These are phyloP conservation scores for Solanum hybrid DNA, from an alignment of 305 asterid genomes.

Conservation along the genomic window DNA sequence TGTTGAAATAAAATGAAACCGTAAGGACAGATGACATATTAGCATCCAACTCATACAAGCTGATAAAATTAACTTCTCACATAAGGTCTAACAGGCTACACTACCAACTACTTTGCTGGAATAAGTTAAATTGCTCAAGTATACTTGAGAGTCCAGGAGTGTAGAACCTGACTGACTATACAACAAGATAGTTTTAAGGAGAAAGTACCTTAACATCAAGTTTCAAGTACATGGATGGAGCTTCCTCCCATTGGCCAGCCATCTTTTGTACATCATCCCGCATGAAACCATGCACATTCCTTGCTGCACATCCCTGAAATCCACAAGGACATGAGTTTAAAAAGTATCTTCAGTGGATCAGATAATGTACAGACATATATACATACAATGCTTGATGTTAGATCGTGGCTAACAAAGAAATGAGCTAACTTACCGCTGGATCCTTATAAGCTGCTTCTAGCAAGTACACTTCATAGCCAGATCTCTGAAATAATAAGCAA, in stretches of 20 bases:
- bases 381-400: background rate
- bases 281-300: constrained; percentile 88
- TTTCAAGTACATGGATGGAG: constrained; percentile 75
- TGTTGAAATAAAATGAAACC: background rate
- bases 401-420: background rate
- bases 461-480: constrained; percentile 92
- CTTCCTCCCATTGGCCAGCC: constrained; percentile 92
- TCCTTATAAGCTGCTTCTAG: constrained; percentile 93
- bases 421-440: constrained; percentile 59
- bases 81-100: background rate
- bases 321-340: constrained; percentile 9
- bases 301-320: constrained; percentile 93
- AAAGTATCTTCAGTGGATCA: background rate
- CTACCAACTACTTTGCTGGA: background rate
- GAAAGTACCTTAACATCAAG: constrained; percentile 61
- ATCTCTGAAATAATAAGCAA: constrained; percentile 56
- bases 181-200: constrained; percentile 2
- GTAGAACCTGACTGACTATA: background rate
- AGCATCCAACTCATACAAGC: background rate
- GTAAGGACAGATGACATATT: background rate
- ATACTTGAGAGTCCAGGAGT: background rate
- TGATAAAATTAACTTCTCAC: background rate
- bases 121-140: background rate
- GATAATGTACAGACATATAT: background rate
- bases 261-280: constrained; percentile 62